Evolutionary conservation across 2,329 filamentous ascomycete genomes (phyloP).

Genomic region (Mariannaea sp.): DNA sequence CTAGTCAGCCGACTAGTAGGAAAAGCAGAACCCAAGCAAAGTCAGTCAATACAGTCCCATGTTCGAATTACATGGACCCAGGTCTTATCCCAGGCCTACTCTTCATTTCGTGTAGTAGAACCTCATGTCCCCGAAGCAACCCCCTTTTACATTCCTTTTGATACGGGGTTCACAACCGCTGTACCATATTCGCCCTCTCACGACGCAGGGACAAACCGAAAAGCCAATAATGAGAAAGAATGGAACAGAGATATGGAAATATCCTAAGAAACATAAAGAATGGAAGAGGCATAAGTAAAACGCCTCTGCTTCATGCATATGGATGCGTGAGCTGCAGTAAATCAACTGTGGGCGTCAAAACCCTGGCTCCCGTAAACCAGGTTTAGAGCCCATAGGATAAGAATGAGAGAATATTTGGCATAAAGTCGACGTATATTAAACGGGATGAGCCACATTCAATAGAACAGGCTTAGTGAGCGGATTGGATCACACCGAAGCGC

Average conservation of each 20-base stretch:
- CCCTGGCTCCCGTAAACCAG: conserved; percentile 7
- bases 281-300: conserved; percentile 25
- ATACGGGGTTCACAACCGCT: conserved; percentile 32
- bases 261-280: conserved; percentile 19
- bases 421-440: conserved; percentile 25
- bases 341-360: conserved; percentile 7
- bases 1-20: conserved; percentile 18
- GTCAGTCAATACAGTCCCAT: conserved; percentile 6
- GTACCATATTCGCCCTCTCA: conserved; percentile 38
- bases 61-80: conserved; percentile 10
- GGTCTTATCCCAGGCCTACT: conserved; percentile 30
- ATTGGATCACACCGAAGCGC: conserved; percentile 44
- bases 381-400: not conserved
- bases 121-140: conserved; percentile 23
- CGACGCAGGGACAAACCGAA: conserved; percentile 10
- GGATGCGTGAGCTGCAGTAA: not conserved
- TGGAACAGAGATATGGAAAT: conserved; percentile 17
- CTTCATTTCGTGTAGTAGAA: conserved; percentile 38
- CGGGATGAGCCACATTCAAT: conserved; percentile 12
- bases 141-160: conserved; percentile 20
- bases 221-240: conserved; percentile 12
- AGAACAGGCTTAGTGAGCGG: conserved; percentile 29
- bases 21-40: conserved; percentile 29
- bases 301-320: conserved; percentile 1
- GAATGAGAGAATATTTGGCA: conserved; percentile 13